A percentile compares a stretch with the other conserved stretches of the same genome.
Evolutionary conservation across 768 basidiomycete genomes (phyloP).

Genomic region (Pilatotrama ljubarskyi): DNA sequence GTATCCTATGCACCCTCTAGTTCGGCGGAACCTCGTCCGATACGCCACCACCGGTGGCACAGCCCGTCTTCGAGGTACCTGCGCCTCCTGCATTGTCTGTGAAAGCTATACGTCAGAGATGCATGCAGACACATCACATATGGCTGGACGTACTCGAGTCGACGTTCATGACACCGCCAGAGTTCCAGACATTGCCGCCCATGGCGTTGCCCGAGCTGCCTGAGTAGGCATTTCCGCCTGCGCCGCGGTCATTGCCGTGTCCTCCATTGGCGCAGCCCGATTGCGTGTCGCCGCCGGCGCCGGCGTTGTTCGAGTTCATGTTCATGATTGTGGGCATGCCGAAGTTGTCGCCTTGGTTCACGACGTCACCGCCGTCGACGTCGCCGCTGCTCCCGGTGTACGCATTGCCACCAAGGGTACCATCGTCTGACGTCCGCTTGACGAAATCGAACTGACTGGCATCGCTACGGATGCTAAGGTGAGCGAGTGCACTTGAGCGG

Average conservation of each 20-base stretch:
- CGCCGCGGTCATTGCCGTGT: constrained; percentile 17
- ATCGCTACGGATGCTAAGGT: not conserved
- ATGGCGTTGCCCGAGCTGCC: constrained; percentile 29
- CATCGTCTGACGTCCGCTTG: constrained; percentile 25
- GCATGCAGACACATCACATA: not conserved
- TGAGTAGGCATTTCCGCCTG: constrained; percentile 14
- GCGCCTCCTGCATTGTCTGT: constrained; percentile 31
- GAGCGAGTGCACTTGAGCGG: not conserved
- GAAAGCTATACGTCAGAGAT: not conserved
- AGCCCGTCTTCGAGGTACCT: constrained; percentile 26
- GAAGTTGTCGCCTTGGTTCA: constrained; percentile 25
- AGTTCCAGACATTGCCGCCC: constrained; percentile 29
- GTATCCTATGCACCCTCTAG: not conserved
- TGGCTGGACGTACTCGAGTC: constrained; percentile 30
- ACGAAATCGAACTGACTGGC: not conserved
- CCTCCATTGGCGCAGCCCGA: constrained; percentile 31
- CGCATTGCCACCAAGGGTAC: constrained; percentile 31
- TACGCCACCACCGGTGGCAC: constrained; percentile 27
- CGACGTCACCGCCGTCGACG: constrained; percentile 26
- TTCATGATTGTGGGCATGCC: constrained; percentile 32
- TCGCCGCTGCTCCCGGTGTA: constrained; percentile 26
- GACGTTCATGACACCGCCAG: constrained; percentile 27
- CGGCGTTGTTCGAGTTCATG: constrained; percentile 35
- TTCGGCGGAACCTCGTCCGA: not conserved
- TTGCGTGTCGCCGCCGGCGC: constrained; percentile 28